A percentile compares a stretch with the other conserved stretches of the same genome.
Conservation (phyloP, 495 filamentous ascomycete species). For the Pyrenula massariospora region DNA sequence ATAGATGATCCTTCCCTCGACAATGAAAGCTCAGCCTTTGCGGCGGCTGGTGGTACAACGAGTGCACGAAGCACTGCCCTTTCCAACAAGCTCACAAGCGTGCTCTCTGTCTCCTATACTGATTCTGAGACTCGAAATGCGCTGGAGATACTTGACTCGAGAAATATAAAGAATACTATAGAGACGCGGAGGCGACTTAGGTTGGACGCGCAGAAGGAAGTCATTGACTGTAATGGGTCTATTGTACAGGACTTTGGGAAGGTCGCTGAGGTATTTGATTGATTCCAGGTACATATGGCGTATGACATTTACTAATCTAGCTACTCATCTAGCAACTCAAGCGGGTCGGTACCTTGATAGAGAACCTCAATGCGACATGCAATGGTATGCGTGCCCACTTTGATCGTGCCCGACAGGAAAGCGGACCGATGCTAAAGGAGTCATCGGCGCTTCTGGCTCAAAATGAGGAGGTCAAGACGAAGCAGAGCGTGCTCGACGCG, state of each 20-base stretch:
- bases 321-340: constrained; percentile 56
- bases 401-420: constrained; percentile 59
- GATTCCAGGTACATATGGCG: no score
- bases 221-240: constrained; percentile 85
- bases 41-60: no score
- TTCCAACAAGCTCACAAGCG: constrained; percentile 63
- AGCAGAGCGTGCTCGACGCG: constrained; percentile 69
- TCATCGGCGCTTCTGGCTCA: constrained; percentile 62
- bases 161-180: constrained; percentile 59
- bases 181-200: constrained; percentile 72
- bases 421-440: constrained; percentile 66
- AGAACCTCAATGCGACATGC: constrained; percentile 67
- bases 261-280: constrained; percentile 80
- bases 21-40: background rate
- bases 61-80: constrained; percentile 38
- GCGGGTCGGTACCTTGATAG: constrained; percentile 69
- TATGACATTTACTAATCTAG: background rate
- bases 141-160: constrained; percentile 61
- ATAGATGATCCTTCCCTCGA: background rate
- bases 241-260: constrained; percentile 83
- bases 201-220: constrained; percentile 80
- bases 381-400: constrained; percentile 73
- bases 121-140: constrained; percentile 88
- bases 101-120: constrained; percentile 85
- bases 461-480: constrained; percentile 68